These are phyloP conservation scores for Sarocladium brachiariae DNA, from an alignment of 2,329 filamentous ascomycete species.

Conservation along the genomic window DNA sequence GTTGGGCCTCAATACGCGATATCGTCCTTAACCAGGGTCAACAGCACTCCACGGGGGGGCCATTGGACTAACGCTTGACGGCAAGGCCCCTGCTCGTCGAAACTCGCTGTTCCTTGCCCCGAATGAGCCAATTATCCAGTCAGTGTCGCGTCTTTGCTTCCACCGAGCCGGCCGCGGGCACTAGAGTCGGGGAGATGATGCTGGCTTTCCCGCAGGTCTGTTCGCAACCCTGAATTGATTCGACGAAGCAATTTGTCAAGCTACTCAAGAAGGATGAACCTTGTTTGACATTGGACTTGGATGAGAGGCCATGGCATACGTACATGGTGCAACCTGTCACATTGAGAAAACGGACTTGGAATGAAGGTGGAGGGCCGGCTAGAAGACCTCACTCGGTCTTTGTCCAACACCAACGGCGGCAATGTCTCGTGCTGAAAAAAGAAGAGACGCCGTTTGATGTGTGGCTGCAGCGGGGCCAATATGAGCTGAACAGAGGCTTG, in stretches of 20 bases:
- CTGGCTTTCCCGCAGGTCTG: conserved; percentile 5
- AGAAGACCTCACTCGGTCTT: too few relatives aligned
- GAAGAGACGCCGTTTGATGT: conserved; percentile 1
- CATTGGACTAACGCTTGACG: neutral
- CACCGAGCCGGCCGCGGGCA: conserved; percentile 7
- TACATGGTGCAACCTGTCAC: too few relatives aligned
- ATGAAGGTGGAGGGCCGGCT: too few relatives aligned
- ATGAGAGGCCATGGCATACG: too few relatives aligned
- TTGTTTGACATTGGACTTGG: too few relatives aligned
- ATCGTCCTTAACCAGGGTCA: neutral
- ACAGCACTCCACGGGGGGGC: neutral
- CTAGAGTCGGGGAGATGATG: neutral
- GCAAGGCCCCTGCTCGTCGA: conserved; percentile 7
- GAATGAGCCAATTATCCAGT: neutral
- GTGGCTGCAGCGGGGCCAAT: conserved; percentile 1
- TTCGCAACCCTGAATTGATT: neutral
- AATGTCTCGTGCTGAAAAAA: neutral
- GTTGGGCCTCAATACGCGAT: neutral
- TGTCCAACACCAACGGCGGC: neutral
- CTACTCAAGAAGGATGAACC: neutral
- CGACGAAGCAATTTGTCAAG: neutral
- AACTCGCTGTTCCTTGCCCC: neutral
- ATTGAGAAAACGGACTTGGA: too few relatives aligned
- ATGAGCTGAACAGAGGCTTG: neutral
- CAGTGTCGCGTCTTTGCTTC: conserved; percentile 6